Evolutionary conservation across 805 yeast genomes (phyloP).

Genomic region (Wickerhamomyces canadensis): DNA sequence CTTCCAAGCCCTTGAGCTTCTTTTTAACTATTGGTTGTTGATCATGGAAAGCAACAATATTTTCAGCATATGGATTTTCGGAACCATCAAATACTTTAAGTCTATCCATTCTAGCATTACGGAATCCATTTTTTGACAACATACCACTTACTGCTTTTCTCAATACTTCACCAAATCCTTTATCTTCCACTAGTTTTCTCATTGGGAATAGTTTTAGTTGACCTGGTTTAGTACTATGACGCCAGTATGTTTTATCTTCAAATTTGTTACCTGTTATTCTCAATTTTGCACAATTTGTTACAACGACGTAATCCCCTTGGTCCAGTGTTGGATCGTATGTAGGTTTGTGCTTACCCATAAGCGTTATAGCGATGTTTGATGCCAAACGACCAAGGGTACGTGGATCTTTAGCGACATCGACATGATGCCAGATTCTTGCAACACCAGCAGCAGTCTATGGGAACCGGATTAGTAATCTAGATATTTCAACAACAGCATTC

Average conservation of each 20-base stretch:
- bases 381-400: constrained; percentile 93
- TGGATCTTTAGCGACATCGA: constrained; percentile 78
- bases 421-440: constrained; percentile 92
- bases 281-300: constrained; percentile 81
- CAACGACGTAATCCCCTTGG: constrained; percentile 95
- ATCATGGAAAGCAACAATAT: constrained; percentile 81
- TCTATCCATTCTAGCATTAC: constrained; percentile 75
- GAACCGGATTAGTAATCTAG: neutral
- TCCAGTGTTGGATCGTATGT: constrained; percentile 72
- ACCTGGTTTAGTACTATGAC: constrained; percentile 89
- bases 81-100: constrained; percentile 84
- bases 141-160: constrained; percentile 89
- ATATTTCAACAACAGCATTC: no score
- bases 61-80: constrained; percentile 79
- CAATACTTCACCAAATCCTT: constrained; percentile 85
- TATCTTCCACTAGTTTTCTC: constrained; percentile 66
- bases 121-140: constrained; percentile 88
- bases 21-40: constrained; percentile 51
- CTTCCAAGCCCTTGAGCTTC: constrained; percentile 28
- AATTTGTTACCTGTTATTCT: constrained; percentile 84
- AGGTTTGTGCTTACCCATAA: constrained; percentile 98
- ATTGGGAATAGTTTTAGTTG: constrained; percentile 77
- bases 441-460: constrained; percentile 63
- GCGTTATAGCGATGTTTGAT: constrained; percentile 74
- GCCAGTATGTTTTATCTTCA: constrained; percentile 76